phyloP scores from a whole-genome alignment of 2,329 filamentous ascomycete species.

The Sphaceloma murrayae region DNA sequence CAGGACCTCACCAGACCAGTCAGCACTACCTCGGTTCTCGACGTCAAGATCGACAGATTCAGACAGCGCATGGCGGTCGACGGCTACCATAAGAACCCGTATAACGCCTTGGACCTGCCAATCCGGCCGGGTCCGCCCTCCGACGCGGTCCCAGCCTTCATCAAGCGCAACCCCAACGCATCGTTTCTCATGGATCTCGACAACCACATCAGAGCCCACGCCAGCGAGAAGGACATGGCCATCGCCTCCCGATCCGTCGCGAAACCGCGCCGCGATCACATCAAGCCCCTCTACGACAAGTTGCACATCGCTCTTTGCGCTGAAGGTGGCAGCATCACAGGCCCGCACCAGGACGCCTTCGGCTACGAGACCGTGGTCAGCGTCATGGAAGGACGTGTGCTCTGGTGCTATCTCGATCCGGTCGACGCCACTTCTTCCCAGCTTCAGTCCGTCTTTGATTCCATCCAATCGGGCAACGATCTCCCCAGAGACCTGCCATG shows the following conservation, averaged over 20 bases:
- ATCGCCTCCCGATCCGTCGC: background rate
- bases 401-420: conserved; percentile 6
- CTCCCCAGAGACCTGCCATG: background rate
- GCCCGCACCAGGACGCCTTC: conserved; percentile 4
- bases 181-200: background rate
- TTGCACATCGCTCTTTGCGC: background rate
- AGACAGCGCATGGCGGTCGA: background rate
- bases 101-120: conserved; percentile 7
- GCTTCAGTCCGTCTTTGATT: background rate
- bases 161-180: background rate
- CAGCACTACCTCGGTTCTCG: background rate
- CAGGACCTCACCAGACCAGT: background rate
- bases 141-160: background rate
- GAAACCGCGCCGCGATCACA: background rate
- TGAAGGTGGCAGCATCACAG: background rate
- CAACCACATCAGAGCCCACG: conserved; percentile 4
- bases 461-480: background rate
- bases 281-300: background rate
- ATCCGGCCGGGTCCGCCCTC: background rate
- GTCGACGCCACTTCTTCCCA: background rate
- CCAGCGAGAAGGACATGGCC: background rate
- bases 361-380: conserved; percentile 1
- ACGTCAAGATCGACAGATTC: background rate
- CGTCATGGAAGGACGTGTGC: background rate
- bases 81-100: background rate